These are phyloP conservation scores for Solanum rostratum DNA, from an alignment of 257 asterid species.

Conservation along the genomic window DNA sequence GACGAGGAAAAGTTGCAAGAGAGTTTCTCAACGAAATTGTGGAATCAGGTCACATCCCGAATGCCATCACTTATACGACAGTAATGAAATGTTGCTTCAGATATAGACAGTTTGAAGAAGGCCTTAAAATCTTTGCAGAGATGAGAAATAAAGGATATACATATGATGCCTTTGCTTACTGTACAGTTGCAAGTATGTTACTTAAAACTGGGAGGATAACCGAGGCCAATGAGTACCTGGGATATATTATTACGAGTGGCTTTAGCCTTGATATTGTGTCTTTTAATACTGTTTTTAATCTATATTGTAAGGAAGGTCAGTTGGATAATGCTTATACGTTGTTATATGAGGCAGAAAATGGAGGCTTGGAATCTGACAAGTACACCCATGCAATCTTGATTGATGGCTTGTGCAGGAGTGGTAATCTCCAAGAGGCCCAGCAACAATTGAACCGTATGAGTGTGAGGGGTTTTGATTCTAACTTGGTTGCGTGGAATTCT, in stretches of 20 bases:
- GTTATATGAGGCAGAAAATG: not conserved
- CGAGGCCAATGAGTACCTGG: not conserved
- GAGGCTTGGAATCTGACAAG: not conserved
- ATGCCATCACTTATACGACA: not conserved
- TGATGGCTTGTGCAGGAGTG: not conserved
- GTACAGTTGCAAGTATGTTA: not conserved
- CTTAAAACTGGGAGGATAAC: conserved; percentile 1
- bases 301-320: not conserved
- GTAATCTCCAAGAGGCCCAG: not conserved
- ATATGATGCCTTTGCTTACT: not conserved
- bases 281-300: not conserved
- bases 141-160: not conserved
- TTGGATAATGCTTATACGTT: not conserved
- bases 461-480: not conserved
- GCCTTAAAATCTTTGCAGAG: not conserved
- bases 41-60: not conserved
- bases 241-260: not conserved
- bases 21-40: not conserved
- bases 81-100: not conserved
- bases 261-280: not conserved
- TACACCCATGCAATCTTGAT: not conserved
- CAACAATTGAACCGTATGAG: conserved; percentile 2
- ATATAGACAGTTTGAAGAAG: not conserved
- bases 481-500: not conserved
- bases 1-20: not conserved